Evolutionary conservation across 2,329 filamentous ascomycete species (phyloP).

Genomic region (Macrophomina tecta): DNA sequence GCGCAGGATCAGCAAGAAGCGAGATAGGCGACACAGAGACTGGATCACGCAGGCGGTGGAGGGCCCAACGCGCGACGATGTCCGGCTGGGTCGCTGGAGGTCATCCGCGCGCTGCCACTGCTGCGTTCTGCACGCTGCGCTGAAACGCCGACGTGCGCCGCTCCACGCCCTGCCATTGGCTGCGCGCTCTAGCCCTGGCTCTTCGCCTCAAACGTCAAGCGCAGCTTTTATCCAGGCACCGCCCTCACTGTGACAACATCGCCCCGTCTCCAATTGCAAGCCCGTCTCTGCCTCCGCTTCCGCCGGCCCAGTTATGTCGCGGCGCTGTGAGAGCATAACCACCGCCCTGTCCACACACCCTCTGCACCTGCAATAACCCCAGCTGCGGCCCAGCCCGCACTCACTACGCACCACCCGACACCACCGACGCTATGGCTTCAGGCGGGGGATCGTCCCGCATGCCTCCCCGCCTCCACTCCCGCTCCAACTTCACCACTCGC

Average conservation of each 20-base stretch:
- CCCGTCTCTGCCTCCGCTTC: not conserved
- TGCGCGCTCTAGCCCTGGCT: not conserved
- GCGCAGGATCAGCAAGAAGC: conserved; percentile 17
- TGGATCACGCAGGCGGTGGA: conserved; percentile 28
- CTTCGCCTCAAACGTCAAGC: not conserved
- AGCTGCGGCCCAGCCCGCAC: not conserved
- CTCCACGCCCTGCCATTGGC: conserved; percentile 10
- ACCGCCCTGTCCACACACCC: not conserved
- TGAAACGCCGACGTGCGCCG: conserved; percentile 10
- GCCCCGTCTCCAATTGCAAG: too few relatives aligned
- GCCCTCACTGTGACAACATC: conserved; percentile 4
- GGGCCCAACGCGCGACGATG: conserved; percentile 24
- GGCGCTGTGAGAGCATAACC: not conserved
- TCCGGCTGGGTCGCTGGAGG: conserved; percentile 3
- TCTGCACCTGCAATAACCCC: not conserved
- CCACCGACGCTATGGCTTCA: conserved; percentile 19
- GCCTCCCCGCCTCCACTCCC: conserved; percentile 26
- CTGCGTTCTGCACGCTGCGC: not conserved
- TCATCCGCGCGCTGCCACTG: conserved; percentile 8
- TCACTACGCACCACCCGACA: not conserved
- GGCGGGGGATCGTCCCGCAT: conserved; percentile 26
- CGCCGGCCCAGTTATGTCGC: not conserved
- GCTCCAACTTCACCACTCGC: conserved; percentile 50
- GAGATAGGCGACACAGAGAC: conserved; percentile 23
- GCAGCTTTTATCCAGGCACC: not conserved